These are phyloP conservation scores for Zygosaccharomyces pseudobailii DNA, from an alignment of 1,139 yeast species.

Conservation along the genomic window DNA sequence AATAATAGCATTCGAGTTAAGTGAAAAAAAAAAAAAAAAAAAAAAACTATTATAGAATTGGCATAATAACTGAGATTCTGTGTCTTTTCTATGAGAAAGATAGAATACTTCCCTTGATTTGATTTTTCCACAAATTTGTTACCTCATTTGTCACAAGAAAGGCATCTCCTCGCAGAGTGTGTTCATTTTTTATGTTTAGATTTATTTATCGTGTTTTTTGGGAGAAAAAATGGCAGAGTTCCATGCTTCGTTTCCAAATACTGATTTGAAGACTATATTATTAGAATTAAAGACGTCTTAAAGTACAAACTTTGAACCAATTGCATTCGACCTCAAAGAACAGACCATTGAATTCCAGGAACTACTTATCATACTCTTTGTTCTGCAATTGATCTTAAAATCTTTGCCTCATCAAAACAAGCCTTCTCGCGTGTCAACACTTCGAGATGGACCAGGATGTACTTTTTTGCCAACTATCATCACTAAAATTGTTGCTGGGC, in stretches of 20 bases:
- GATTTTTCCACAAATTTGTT: slow-evolving; percentile 11
- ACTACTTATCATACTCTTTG: slow-evolving; percentile 5
- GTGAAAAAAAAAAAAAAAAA: slow-evolving; percentile 9
- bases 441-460: background rate
- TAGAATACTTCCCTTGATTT: slow-evolving; percentile 6
- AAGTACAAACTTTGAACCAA: slow-evolving; percentile 7
- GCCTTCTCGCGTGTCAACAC: background rate
- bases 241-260: no score
- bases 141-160: slow-evolving; percentile 13
- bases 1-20: slow-evolving; percentile 3
- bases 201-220: slow-evolving; percentile 9
- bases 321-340: slow-evolving; percentile 6
- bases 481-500: background rate
- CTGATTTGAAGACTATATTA: no score
- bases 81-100: slow-evolving; percentile 1
- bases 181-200: slow-evolving; percentile 14
- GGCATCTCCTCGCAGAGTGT: slow-evolving; percentile 12
- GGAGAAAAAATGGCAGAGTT: no score
- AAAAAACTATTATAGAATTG: no score
- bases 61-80: slow-evolving; percentile 12
- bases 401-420: background rate
- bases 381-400: slow-evolving; percentile 6
- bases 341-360: slow-evolving; percentile 4
- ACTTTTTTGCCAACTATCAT: background rate
- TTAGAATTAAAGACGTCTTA: slow-evolving; percentile 6